Evolutionary conservation across 2,329 filamentous ascomycete species (phyloP), one percentile per base, ranked within the genome.

Genomic region (Colletotrichum godetiae): DNA sequence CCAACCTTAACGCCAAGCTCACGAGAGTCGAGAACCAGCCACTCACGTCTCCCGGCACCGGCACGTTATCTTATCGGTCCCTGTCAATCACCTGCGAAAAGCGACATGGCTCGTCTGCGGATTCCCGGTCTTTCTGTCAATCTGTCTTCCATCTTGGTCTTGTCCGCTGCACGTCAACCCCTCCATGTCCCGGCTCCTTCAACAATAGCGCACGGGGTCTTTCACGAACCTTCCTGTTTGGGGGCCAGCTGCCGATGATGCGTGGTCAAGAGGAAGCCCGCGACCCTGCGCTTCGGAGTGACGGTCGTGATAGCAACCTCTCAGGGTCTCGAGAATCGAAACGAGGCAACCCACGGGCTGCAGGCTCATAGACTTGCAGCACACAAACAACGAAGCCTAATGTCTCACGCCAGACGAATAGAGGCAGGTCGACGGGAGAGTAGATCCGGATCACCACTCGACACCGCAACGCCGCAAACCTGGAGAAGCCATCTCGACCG

Each of bases 61-160:
- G 62, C 72, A 74, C 72, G 72, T 74, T 74, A 74, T 74, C 72
- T 74, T 74, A 72, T 74, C 62, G 62, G 67, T 49, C 68, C 61
- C 72, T 67, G 62, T 71, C 62, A 67, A 60, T 65, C 60, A 69
- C 67, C 67, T 70, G 69, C 65, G 33, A 22, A 52, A 31, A 62
- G 29, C 31, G 33, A 31, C 55, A 31, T 31, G 22, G 67, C 27
- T 55, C 19, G 37, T 15, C 37, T 42, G 37, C 37, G 13, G 19
- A 42, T 19, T 42, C 37, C 37, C 19, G 37, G 37, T 42, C 37
- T 13, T 42, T 42, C 37, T 42, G 37, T 42, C 37, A 42, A 42
- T 13, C 24, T 29, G 12, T 35, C 46, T 29, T 58, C 52, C 49
- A 10, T 70, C 53, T 64, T 42, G 29, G 8, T n/a, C 59, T 35